Evolutionary conservation across 2,329 filamentous ascomycete genomes (phyloP).

Genomic region (Tolypocladium cylindrosporum): DNA sequence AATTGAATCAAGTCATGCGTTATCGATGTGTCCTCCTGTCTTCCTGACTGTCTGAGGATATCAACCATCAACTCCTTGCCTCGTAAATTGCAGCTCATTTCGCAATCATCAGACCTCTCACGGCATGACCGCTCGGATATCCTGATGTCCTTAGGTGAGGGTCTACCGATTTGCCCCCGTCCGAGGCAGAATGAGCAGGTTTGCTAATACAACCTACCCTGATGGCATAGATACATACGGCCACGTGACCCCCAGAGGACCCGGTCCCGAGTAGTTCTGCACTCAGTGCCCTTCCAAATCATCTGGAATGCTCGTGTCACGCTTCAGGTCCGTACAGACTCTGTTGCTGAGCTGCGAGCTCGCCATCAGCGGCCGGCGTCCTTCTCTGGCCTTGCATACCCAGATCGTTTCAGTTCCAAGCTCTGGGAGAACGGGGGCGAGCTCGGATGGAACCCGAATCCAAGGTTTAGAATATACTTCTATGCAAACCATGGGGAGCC

Average conservation of each 20-base stretch:
- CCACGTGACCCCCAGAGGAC: too few species aligned
- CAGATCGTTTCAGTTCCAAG: neutral
- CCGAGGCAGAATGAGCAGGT: neutral
- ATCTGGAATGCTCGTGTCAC: neutral
- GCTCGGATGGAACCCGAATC: neutral
- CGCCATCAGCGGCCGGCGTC: neutral
- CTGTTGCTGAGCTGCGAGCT: neutral
- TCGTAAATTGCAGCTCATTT: neutral
- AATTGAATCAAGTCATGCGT: too few species aligned
- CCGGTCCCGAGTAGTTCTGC: neutral
- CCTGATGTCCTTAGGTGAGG: neutral
- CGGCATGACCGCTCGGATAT: neutral
- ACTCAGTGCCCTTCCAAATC: neutral
- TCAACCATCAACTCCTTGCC: neutral
- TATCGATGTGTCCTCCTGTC: too few species aligned
- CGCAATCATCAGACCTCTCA: neutral
- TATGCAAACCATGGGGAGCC: neutral
- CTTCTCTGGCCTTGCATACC: neutral
- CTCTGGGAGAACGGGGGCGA: neutral
- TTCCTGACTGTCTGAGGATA: too few species aligned
- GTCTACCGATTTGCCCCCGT: neutral
- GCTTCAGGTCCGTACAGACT: neutral
- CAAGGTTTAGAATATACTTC: neutral
- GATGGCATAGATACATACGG: neutral
- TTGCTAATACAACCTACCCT: neutral